Evolutionary conservation across 192 early-diverging fungal species (phyloP).

Genomic region (Linnemannia hyalina): DNA sequence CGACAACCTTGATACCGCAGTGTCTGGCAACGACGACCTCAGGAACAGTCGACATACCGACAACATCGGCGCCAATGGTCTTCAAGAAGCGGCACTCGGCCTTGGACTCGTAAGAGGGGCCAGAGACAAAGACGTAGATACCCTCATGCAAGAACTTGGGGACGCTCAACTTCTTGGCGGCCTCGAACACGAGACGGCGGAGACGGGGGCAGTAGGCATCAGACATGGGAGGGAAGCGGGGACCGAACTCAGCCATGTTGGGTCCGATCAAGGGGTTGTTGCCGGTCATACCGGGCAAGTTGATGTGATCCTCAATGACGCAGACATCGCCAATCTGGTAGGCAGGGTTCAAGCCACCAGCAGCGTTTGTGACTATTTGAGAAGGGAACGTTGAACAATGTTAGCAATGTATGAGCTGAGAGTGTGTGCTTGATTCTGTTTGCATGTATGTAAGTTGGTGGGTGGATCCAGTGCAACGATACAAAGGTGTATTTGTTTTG

Average conservation of each 20-base stretch:
- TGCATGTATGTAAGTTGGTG: background rate
- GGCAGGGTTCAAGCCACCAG: slow-evolving; percentile 81
- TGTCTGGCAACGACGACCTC: slow-evolving; percentile 92
- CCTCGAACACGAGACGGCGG: slow-evolving; percentile 78
- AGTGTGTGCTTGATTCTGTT: background rate
- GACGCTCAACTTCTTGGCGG: slow-evolving; percentile 64
- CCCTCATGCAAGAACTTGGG: slow-evolving; percentile 78
- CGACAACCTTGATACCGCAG: slow-evolving; percentile 84
- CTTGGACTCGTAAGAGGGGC: slow-evolving; percentile 92
- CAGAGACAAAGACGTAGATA: slow-evolving; percentile 85
- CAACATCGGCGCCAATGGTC: slow-evolving; percentile 79
- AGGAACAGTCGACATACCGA: slow-evolving; percentile 92
- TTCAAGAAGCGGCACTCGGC: slow-evolving; percentile 85
- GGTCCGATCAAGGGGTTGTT: slow-evolving; percentile 88
- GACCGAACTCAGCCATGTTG: slow-evolving; percentile 85
- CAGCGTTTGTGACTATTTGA: slow-evolving; percentile 82
- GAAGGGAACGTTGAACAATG: background rate
- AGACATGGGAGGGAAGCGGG: slow-evolving; percentile 88
- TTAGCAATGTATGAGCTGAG: background rate
- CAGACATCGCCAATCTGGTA: slow-evolving; percentile 91
- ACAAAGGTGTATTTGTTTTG: background rate
- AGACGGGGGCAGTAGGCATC: slow-evolving; percentile 87
- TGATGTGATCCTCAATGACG: slow-evolving; percentile 84
- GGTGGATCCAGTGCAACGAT: background rate
- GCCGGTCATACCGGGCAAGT: slow-evolving; percentile 79